Conservation (phyloP, 495 filamentous ascomycete genomes). For the Penicillium crystallinum region DNA sequence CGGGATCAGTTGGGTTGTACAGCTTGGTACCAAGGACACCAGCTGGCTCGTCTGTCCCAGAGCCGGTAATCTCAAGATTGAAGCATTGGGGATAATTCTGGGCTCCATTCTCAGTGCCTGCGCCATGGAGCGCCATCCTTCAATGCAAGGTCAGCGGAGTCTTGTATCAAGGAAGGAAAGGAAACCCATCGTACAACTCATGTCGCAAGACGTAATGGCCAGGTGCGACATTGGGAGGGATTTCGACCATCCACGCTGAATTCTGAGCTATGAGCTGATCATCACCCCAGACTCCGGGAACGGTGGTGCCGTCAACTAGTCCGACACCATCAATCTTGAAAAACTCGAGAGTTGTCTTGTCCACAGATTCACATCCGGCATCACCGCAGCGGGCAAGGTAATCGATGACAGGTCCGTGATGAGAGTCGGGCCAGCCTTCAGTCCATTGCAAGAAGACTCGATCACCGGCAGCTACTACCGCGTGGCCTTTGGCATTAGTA, state of each 20-base stretch:
- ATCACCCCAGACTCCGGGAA: constrained; percentile 57
- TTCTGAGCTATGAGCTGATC: constrained; percentile 60
- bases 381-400: constrained; percentile 66
- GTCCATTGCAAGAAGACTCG: constrained; percentile 58
- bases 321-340: constrained; percentile 70
- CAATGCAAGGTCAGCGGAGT: not conserved
- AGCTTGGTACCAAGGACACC: constrained; percentile 55
- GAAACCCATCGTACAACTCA: constrained; percentile 35
- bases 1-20: constrained; percentile 55
- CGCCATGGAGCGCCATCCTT: constrained; percentile 68
- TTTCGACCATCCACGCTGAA: constrained; percentile 60
- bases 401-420: constrained; percentile 65
- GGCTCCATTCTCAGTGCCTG: constrained; percentile 50
- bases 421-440: constrained; percentile 54
- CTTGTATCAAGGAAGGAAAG: too few relatives aligned
- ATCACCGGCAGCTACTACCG: constrained; percentile 49
- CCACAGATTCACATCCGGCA: constrained; percentile 57
- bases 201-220: constrained; percentile 77
- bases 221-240: constrained; percentile 55
- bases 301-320: constrained; percentile 42
- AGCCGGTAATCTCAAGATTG: constrained; percentile 64
- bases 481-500: constrained; percentile 47
- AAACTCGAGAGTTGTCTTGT: constrained; percentile 58
- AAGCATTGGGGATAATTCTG: constrained; percentile 77
- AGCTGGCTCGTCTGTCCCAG: constrained; percentile 49